A percentile compares a stretch with the other conserved stretches of the same genome.
Conservation (phyloP, 2,329 filamentous ascomycete genomes). For the Arthrinium phaeospermum region DNA sequence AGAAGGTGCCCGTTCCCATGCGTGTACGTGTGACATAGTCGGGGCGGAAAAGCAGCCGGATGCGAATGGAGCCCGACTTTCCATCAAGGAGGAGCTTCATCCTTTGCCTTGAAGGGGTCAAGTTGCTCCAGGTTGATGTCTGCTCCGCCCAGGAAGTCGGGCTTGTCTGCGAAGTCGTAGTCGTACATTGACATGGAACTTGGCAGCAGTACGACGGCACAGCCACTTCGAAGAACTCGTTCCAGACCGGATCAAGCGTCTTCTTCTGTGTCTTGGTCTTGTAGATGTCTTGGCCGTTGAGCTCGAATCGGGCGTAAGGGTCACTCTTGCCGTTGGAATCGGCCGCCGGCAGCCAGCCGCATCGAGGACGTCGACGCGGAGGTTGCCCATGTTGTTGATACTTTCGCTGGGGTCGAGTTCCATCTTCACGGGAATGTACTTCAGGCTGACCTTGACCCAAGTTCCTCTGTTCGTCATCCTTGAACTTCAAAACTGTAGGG, state of each 20-base stretch:
- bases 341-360: constrained; percentile 83
- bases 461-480: constrained; percentile 76
- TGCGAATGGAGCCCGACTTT: constrained; percentile 81
- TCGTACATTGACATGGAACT: constrained; percentile 87
- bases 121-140: constrained; percentile 78
- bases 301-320: constrained; percentile 92
- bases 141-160: constrained; percentile 83
- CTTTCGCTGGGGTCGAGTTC: constrained; percentile 90
- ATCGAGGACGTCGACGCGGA: constrained; percentile 92
- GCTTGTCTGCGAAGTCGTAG: constrained; percentile 96
- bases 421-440: constrained; percentile 96
- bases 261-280: constrained; percentile 98
- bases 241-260: constrained; percentile 93
- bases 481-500: constrained; percentile 81
- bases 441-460: constrained; percentile 88
- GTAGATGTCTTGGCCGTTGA: constrained; percentile 88
- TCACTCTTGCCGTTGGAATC: constrained; percentile 97
- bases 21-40: constrained; percentile 86
- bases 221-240: constrained; percentile 88
- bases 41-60: constrained; percentile 90
- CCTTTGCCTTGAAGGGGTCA: constrained; percentile 83
- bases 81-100: constrained; percentile 79
- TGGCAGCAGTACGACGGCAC: constrained; percentile 83
- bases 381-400: constrained; percentile 97
- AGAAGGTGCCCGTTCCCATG: constrained; percentile 92